These are phyloP conservation scores for Aegilops sharonensis DNA, from an alignment of 176 grass and related monocot species.

Conservation along the genomic window DNA sequence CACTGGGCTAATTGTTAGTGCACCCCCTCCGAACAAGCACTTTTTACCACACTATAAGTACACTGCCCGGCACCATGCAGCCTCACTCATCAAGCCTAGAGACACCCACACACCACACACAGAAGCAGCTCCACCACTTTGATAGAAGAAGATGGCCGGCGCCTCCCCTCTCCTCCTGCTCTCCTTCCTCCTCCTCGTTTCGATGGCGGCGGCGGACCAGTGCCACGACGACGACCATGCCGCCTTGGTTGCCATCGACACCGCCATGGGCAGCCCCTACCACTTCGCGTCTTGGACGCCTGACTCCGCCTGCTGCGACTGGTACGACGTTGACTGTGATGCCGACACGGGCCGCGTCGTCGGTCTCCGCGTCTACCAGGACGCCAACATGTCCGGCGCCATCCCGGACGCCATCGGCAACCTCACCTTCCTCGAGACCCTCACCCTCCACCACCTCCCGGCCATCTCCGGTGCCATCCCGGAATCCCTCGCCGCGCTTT, in stretches of 20 bases:
- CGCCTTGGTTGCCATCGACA: slow-evolving; percentile 7
- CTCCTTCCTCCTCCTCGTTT: background rate
- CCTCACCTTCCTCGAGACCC: slow-evolving; percentile 37
- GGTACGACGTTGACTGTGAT: slow-evolving; percentile 62
- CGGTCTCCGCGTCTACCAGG: slow-evolving; percentile 33
- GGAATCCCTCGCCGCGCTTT: slow-evolving; percentile 19
- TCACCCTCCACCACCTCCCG: slow-evolving; percentile 48
- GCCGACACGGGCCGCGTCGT: slow-evolving; percentile 34
- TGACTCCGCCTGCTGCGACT: slow-evolving; percentile 41
- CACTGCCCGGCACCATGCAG: background rate
- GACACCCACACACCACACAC: background rate
- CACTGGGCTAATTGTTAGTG: background rate
- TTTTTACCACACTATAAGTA: background rate
- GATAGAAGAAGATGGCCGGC: background rate
- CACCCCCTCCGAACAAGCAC: background rate
- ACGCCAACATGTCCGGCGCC: slow-evolving; percentile 43
- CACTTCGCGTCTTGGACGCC: slow-evolving; percentile 49
- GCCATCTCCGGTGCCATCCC: slow-evolving; percentile 49
- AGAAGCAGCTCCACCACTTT: background rate
- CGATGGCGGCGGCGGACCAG: background rate
- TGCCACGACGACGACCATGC: slow-evolving; percentile 53
- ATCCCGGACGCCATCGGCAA: slow-evolving; percentile 55
- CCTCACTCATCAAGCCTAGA: background rate
- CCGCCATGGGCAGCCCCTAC: slow-evolving; percentile 40
- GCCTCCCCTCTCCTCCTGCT: background rate